phyloP scores from a whole-genome alignment of 129 eudicot genomes.

The Lonicera japonica region DNA sequence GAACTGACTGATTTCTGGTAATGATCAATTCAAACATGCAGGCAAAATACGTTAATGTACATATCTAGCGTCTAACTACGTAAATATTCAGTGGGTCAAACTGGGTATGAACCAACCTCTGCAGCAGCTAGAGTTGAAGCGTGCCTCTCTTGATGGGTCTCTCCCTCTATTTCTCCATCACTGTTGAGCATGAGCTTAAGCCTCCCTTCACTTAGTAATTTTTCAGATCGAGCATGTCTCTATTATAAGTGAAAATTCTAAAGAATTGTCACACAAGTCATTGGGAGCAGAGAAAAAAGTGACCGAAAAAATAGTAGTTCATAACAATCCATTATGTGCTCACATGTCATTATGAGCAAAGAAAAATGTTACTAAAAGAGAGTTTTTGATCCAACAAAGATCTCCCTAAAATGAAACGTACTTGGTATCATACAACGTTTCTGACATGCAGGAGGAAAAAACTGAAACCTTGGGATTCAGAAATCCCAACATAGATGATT shows the following conservation, averaged over 20 bases:
- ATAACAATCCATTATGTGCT: no score
- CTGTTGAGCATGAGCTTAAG: slow-evolving; percentile 78
- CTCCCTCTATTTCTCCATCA: slow-evolving; percentile 67
- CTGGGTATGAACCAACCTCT: slow-evolving; percentile 34
- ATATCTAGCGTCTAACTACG: background rate
- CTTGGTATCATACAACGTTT: no score
- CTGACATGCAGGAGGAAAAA: no score
- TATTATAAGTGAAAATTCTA: slow-evolving; percentile 5
- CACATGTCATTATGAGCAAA: no score
- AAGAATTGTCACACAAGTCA: background rate
- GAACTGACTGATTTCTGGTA: slow-evolving; percentile 22
- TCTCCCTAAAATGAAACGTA: no score
- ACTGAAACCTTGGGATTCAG: no score
- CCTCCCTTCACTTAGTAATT: slow-evolving; percentile 71
- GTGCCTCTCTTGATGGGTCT: slow-evolving; percentile 60
- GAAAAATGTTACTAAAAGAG: no score
- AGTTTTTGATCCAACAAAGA: no score
- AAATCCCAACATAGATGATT: no score
- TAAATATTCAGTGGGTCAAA: background rate
- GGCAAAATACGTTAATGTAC: background rate
- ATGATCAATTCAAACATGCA: slow-evolving; percentile 15
- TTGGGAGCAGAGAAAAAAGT: no score
- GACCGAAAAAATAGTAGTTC: no score
- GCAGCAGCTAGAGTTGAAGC: slow-evolving; percentile 44
- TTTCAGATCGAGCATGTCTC: slow-evolving; percentile 92